Evolutionary conservation across 371 early-diverging fungal species (phyloP), one percentile per base, ranked within the genome.

Genomic region (Rhizopus arrhizus): DNA sequence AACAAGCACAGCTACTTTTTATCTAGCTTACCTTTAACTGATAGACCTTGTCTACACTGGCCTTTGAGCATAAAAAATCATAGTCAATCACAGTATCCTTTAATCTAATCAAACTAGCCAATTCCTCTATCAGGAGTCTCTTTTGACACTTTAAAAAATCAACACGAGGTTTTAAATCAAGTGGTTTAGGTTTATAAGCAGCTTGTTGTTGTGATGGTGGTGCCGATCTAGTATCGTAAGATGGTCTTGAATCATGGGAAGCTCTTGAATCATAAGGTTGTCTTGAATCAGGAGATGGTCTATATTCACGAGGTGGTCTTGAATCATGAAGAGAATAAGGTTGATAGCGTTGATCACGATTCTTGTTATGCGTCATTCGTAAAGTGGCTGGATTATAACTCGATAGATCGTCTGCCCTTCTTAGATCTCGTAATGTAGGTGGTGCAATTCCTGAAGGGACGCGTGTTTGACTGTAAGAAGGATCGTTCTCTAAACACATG

Each of bases 361-460:
- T 66, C 16, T 61, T 56, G 16, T 61, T 68, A 16, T 71, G 48
- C 2, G 3, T 22, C 28, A 2, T 2, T 48, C 59, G 66, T 31
- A 67, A 67, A 34, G 62, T 43, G 4, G 62, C 59, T 28, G 59
- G 69, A 53, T 71, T 75, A 45, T 70, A 72, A 0, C 61, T 54
- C 6, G 74, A 56, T 8, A 68, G 63, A 56, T 68, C 58, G n/a
- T 36, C 52, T 29, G 54, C 36, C 40, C 53, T 51, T 55, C 36
- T 50, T 29, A 66, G 58, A 56, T 73, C 74, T 32, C 65, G 70
- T 42, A 76, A 47, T 2, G 84, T 77, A 28, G 91, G 91, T 22
- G 85, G 86, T 5, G 85, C 83, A 11, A 87, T 81, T 3, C 80
- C 81, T 7, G 88, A 86, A 43, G 64, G 59, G 10, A 88, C 60